phyloP scores from a whole-genome alignment of 768 basidiomycete genomes.

The Tephrocybe rancida region DNA sequence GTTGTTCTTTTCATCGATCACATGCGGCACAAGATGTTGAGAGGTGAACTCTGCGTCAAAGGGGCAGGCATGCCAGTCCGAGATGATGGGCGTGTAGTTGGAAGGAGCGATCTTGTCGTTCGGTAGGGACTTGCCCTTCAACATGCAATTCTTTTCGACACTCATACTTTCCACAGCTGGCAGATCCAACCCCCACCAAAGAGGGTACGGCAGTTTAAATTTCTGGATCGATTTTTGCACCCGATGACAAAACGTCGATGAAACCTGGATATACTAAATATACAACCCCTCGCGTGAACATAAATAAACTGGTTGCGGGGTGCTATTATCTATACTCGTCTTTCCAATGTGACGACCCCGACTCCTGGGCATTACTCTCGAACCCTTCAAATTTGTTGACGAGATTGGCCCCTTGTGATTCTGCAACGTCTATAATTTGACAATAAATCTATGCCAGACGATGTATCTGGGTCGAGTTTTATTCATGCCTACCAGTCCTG shows the following conservation, averaged over 20 bases:
- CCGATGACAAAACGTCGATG: not conserved
- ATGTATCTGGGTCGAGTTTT: no score
- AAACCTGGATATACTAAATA: no score
- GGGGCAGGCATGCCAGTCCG: conserved; percentile 74
- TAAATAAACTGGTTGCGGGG: no score
- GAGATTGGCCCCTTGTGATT: no score
- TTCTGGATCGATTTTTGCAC: conserved; percentile 12
- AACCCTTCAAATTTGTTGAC: no score
- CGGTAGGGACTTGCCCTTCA: conserved; percentile 42
- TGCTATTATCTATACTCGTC: no score
- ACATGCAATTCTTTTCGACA: conserved; percentile 1
- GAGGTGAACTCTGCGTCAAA: conserved; percentile 50
- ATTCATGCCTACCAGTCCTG: no score
- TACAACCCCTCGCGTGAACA: not conserved
- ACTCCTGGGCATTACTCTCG: no score
- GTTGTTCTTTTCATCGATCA: conserved; percentile 54
- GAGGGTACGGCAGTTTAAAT: conserved; percentile 7
- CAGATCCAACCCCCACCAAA: conserved; percentile 34
- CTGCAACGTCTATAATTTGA: no score
- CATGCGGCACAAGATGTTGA: conserved; percentile 49
- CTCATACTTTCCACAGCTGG: conserved; percentile 31
- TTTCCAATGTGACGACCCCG: no score
- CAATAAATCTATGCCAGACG: no score
- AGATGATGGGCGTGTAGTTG: conserved; percentile 49
- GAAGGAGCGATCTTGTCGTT: conserved; percentile 65